Percentiles rank a stretch among this genome's conserved stretches.
Conservation (phyloP, 2,329 filamentous ascomycete genomes). For the Pestalotiopsis sp. region DNA sequence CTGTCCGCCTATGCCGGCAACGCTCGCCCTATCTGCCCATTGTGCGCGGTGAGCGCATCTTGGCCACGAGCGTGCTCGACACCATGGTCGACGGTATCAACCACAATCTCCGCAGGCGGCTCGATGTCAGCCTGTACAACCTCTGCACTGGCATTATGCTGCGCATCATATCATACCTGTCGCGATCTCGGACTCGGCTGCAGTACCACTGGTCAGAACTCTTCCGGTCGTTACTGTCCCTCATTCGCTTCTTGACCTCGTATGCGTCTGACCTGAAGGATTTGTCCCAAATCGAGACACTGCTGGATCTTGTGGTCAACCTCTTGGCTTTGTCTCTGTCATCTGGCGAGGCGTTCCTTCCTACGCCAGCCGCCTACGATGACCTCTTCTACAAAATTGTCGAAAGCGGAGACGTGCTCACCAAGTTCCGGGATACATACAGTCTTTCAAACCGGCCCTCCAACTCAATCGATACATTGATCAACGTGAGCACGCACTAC, state of each 20-base stretch:
- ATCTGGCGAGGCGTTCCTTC: slow-evolving; percentile 87
- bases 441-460: slow-evolving; percentile 57
- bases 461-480: slow-evolving; percentile 81
- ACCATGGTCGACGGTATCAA: slow-evolving; percentile 89
- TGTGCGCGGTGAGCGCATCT: slow-evolving; percentile 70
- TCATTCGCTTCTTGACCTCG: slow-evolving; percentile 87
- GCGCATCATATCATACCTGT: slow-evolving; percentile 81
- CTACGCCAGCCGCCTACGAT: slow-evolving; percentile 85
- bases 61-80: slow-evolving; percentile 79
- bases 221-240: slow-evolving; percentile 84
- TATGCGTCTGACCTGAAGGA: slow-evolving; percentile 79
- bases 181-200: slow-evolving; percentile 78
- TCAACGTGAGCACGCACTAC: slow-evolving; percentile 85
- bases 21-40: slow-evolving; percentile 82
- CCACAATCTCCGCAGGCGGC: slow-evolving; percentile 84
- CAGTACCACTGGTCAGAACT: slow-evolving; percentile 94
- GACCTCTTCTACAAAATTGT: slow-evolving; percentile 99
- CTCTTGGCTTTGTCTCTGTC: slow-evolving; percentile 83
- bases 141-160: slow-evolving; percentile 81
- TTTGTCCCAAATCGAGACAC: slow-evolving; percentile 68
- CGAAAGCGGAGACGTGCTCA: slow-evolving; percentile 81
- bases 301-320: slow-evolving; percentile 80
- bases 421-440: slow-evolving; percentile 82
- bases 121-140: slow-evolving; percentile 85
- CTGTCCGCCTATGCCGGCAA: slow-evolving; percentile 86